A percentile compares a stretch with the other conserved stretches of the same genome.
These are phyloP conservation scores for Spirogloea muscicola DNA, from an alignment of 139 green algal species.

Conservation along the genomic window DNA sequence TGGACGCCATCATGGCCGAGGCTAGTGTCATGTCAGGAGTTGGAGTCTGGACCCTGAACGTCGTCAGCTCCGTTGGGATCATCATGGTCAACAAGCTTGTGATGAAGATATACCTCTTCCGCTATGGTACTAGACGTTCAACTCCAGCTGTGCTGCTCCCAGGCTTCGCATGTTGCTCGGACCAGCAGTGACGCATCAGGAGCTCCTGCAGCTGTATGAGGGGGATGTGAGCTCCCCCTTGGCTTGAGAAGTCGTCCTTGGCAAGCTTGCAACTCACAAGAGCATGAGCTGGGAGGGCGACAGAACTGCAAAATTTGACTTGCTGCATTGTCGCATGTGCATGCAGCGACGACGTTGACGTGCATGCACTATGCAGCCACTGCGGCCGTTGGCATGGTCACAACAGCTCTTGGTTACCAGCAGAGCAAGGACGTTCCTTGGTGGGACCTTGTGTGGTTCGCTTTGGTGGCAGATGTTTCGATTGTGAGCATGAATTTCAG, in stretches of 20 bases:
- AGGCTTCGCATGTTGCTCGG: too few relatives aligned
- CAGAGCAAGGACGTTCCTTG: slow-evolving; percentile 13
- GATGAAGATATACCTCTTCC: slow-evolving; percentile 28
- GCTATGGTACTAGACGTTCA: too few relatives aligned
- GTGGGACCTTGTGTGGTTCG: slow-evolving; percentile 59
- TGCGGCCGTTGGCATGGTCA: slow-evolving; percentile 5
- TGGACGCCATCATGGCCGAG: too few relatives aligned
- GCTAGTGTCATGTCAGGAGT: slow-evolving; percentile 1
- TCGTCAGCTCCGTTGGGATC: slow-evolving; percentile 33
- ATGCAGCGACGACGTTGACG: slow-evolving; percentile 33
- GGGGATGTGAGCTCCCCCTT: too few relatives aligned
- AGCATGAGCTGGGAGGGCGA: too few relatives aligned
- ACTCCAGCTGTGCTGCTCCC: too few relatives aligned
- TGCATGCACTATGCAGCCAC: slow-evolving; percentile 28
- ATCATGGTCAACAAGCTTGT: slow-evolving; percentile 41
- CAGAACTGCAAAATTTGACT: slow-evolving; percentile 1
- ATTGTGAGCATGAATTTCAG: slow-evolving; percentile 66
- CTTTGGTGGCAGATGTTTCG: slow-evolving; percentile 55
- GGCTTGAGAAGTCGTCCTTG: too few relatives aligned
- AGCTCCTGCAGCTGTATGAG: too few relatives aligned
- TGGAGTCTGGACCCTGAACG: slow-evolving; percentile 27
- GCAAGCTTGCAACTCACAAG: too few relatives aligned
- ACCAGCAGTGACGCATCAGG: too few relatives aligned
- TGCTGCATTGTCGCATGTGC: background rate
- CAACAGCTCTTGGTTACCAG: slow-evolving; percentile 17